Base-by-base conservation (phyloP, 768 basidiomycete genomes). In the Lactifluus subvellereus region DNA sequence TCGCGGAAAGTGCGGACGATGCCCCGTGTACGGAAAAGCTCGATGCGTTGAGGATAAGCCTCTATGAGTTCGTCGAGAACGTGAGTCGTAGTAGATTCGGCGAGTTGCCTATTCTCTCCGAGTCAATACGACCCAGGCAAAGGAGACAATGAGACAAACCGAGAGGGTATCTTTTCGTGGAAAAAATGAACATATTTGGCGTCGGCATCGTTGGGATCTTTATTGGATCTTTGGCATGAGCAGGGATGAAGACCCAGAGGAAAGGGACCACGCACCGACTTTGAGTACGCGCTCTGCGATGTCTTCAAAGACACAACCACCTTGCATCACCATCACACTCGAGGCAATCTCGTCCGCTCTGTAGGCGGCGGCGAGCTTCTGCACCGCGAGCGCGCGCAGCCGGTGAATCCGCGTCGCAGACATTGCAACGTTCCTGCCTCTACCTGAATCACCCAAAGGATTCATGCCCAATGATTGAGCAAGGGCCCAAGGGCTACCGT, bases 311-410 rank as follows among this genome's bases (percentile, higher is more conserved):
- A 94, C 89, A 65, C 87, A 92, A 5, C 93, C 91, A 42, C 91
- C 91, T 71, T 95, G 93, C 93, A 95, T 95, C 37, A 95, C 85
- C 87, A 94, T 91, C 32, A 95, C 93, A 70, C 89, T 92, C 0
- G 90, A 89, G 1, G 93, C 93, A 69, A 95, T 91, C 72, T 95
- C 93, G 71, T 95, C 93, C 11, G 84, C 80, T 71, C 86, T 85
- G 70, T 95, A 95, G 5, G 93, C 93, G 27, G 86, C 82, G 0
- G 92, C 90, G 45, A 94, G 77, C 72, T 91, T 92, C 74, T 92
- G 88, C 20, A 95, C 90, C 0, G 93, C 92, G 33, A 94, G 79
- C 0, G 84, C 87, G 38, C 93, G 77, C 49, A 95, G 74, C 55
- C 91, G 79, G 71, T 94, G 91, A 47, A 93, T 80, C 38, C 93